Percentiles rank a stretch among this genome's conserved stretches.
These are phyloP conservation scores for Thymus quinquecostatus DNA, from an alignment of 257 asterid genomes.

Conservation along the genomic window DNA sequence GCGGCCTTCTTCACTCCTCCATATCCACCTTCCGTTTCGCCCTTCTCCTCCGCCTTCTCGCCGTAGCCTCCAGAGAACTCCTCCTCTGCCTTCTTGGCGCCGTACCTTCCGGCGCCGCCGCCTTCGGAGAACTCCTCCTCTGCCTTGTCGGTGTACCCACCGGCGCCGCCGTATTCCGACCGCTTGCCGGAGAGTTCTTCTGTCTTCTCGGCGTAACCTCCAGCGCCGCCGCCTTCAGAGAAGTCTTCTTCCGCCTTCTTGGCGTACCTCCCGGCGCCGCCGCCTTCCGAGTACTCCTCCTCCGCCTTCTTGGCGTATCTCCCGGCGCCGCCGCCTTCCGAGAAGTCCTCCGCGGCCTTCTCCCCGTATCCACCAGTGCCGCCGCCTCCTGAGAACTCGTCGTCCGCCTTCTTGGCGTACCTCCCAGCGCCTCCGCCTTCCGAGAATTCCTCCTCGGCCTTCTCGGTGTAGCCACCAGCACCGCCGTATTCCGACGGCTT, in stretches of 20 bases:
- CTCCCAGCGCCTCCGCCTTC: constrained; percentile 12
- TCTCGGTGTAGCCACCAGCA: constrained; percentile 34
- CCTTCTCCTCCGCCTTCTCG: constrained; percentile 40
- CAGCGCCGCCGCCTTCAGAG: neutral
- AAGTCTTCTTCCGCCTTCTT: constrained; percentile 36
- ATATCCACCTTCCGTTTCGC: constrained; percentile 40
- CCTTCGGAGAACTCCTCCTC: constrained; percentile 10
- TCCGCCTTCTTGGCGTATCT: constrained; percentile 42
- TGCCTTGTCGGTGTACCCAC: constrained; percentile 40
- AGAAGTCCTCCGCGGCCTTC: constrained; percentile 32
- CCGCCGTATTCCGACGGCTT: constrained; percentile 21
- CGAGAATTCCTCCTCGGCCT: constrained; percentile 30
- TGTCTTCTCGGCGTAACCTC: constrained; percentile 41
- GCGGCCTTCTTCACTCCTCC: constrained; percentile 50
- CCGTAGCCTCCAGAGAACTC: constrained; percentile 26
- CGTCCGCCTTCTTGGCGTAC: constrained; percentile 40
- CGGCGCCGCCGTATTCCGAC: neutral
- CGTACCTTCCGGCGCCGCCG: constrained; percentile 22
- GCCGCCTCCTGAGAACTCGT: neutral
- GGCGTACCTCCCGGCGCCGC: constrained; percentile 31
- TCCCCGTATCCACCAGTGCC: constrained; percentile 30
- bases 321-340: neutral
- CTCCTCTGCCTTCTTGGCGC: constrained; percentile 38
- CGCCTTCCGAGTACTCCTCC: constrained; percentile 36
- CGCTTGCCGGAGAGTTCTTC: neutral